Evolutionary conservation across 1,284 basidiomycete species (phyloP).

Genomic region (Tremellales sp.): DNA sequence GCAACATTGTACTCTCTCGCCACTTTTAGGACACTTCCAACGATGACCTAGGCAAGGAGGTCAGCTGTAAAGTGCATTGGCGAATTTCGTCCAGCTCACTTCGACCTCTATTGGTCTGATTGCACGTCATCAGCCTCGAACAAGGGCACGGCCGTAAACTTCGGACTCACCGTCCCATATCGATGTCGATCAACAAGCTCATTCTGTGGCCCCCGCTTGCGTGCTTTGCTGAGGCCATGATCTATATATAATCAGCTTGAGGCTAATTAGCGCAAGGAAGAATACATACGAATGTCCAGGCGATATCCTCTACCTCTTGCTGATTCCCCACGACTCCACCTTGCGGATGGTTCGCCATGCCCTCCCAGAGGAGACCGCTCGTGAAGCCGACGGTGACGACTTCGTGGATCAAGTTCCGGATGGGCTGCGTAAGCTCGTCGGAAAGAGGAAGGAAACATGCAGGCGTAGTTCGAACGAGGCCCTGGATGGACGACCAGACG

Average conservation of each 20-base stretch:
- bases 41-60: constrained; percentile 22
- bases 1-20: constrained; percentile 25
- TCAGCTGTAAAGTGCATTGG: neutral
- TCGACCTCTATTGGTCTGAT: constrained; percentile 49
- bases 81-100: constrained; percentile 11
- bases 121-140: too few species aligned
- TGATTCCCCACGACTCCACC: constrained; percentile 17
- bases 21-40: constrained; percentile 39
- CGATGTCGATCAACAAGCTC: constrained; percentile 42
- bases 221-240: constrained; percentile 6
- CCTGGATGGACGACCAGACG: constrained; percentile 38
- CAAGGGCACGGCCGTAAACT: too few species aligned
- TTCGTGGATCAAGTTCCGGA: constrained; percentile 40
- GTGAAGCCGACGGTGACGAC: constrained; percentile 36
- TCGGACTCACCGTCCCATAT: too few species aligned
- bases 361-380: constrained; percentile 36
- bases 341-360: constrained; percentile 29
- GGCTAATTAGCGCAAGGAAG: neutral
- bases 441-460: constrained; percentile 24
- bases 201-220: constrained; percentile 36
- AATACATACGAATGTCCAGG: constrained; percentile 26
- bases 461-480: constrained; percentile 34
- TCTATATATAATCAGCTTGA: neutral
- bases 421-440: constrained; percentile 18
- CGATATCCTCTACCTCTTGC: constrained; percentile 18